Base-by-base conservation (phyloP, 2,329 filamentous ascomycete species). In the Aspergillus fumigatiaffinis region DNA sequence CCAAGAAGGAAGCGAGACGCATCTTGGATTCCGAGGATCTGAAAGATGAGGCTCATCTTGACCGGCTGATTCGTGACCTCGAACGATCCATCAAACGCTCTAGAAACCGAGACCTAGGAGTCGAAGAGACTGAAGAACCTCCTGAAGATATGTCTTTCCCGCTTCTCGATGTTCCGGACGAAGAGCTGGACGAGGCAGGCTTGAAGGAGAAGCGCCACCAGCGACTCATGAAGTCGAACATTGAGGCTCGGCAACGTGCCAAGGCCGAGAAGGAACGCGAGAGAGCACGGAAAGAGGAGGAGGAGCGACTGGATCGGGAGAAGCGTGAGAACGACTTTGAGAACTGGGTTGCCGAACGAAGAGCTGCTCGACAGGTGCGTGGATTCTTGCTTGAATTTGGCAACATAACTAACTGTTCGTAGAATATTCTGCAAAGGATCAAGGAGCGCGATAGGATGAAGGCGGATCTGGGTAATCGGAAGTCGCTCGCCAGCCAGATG, bases 241-340 rank as follows among this genome's bases (percentile, higher is more conserved):
- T 96, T 68, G 94, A 97, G 62, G 94, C 94, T 4, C 85, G 94
- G 17, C 90, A 90, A 25, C 87, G 94, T n/a, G 92, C 94, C 38
- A 97, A 97, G 76, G 90, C 89, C 0, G 94, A 99, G 71, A 99
- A 97, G 73, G 92, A 96, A 68, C 88, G 88, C 1, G 94, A 97
- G 68, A 94, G 91, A 74, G 91, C 91, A 0, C 85, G 94, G 6
- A 73, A 88, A 59, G 91, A 87, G 48, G 92, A 97, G 71, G 89
- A 93, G 65, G 88, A 94, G 66, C 86, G 92, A 3, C 80, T 89
- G 0, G 94, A 99, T 71, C 85, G 87, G 57, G 91, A 97, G 68
- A 86, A 88, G 53, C 87, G 94, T 42, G 88, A 92, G 64, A 92
- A 89, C 57, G 84, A 97, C 68, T 85, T 95, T 12, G 91, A 96